Evolutionary conservation across 1,284 basidiomycete genomes (phyloP), one percentile per base, ranked within the genome.

Genomic region (Pseudozyma sp.): DNA sequence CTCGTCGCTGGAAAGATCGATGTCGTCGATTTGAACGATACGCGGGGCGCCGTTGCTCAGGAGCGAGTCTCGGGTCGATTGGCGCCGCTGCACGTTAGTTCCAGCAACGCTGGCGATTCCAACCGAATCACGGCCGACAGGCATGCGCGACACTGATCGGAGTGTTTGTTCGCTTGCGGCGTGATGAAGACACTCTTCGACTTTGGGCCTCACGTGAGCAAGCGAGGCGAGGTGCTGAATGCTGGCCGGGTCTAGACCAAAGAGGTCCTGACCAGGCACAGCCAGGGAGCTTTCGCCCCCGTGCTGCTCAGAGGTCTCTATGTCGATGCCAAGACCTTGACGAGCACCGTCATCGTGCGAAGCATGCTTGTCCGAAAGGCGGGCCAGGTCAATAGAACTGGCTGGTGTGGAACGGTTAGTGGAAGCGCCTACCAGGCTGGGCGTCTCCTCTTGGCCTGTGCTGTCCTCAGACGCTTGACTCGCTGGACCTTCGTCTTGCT

Each of bases 11-110:
- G 80, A 82, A 3, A 81, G 65, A 42, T 82, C 80, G 13, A 82
- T 77, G 50, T 82, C 80, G 48, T 82, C 80, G 33, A 82, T 76
- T 56, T 82, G 80, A 9, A 82, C 80, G 29, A 82, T 75, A n/a
- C 74, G 74, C 2, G 77, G 75, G 5, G 64, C 69, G 11, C 54
- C 65, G 16, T 65, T 57, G 54, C 64, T 68, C 44, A 68, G 52
- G 30, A 63, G 31, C 16, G 64, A 64, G 45, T 60, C 59, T 16
- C 72, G 68, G 9, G 43, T 45, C 14, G 70, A 68, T 5, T 45
- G 19, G 7, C 55, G 53, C 10, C 40, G 61, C 40, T 44, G 52
- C 14, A 64, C 30, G 5, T 53, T 60, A 45, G 44, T 35, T n/a
- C 45, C 29, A 4, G 30, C 44, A 42, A 34, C 56, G 19, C 33